Percentiles rank a stretch among this genome's conserved stretches.
Conservation (phyloP, 768 basidiomycete species). For the Mycena metata region DNA sequence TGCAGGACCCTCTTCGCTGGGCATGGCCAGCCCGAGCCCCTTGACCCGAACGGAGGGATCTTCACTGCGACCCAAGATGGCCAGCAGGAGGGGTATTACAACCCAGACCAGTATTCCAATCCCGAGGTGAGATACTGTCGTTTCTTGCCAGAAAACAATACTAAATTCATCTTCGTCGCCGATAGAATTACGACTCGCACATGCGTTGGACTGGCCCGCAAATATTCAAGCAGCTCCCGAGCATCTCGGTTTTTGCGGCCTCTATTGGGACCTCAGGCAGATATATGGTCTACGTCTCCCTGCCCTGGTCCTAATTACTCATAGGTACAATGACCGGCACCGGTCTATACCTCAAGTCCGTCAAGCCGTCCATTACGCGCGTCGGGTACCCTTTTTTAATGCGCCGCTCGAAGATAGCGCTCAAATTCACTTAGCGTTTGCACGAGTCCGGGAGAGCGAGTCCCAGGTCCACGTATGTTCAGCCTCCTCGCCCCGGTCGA, state of each 20-base stretch:
- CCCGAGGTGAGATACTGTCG: constrained; percentile 21
- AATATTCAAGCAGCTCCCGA: constrained; percentile 42
- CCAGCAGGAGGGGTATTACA: constrained; percentile 33
- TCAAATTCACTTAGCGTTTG: constrained; percentile 31
- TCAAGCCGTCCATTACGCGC: constrained; percentile 36
- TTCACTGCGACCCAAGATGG: constrained; percentile 37
- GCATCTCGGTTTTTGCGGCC: constrained; percentile 41
- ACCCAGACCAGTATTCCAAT: constrained; percentile 44
- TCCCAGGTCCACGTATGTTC: constrained; percentile 42
- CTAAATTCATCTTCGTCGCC: no score
- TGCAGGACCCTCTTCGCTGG: constrained; percentile 41
- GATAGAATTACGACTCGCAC: constrained; percentile 36
- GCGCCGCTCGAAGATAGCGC: background rate
- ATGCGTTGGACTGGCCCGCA: constrained; percentile 46
- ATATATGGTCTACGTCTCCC: no score
- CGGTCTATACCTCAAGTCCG: constrained; percentile 41
- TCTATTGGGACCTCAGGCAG: constrained; percentile 42
- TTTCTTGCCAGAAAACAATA: no score
- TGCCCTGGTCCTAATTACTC: background rate
- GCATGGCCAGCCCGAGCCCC: constrained; percentile 41
- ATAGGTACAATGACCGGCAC: constrained; percentile 46
- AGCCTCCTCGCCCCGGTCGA: constrained; percentile 41
- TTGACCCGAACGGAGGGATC: constrained; percentile 43
- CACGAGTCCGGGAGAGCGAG: constrained; percentile 41
- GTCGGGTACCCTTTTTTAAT: constrained; percentile 33